phyloP scores from a whole-genome alignment of 2,329 filamentous ascomycete genomes.

The Penicillium vulpinum region DNA sequence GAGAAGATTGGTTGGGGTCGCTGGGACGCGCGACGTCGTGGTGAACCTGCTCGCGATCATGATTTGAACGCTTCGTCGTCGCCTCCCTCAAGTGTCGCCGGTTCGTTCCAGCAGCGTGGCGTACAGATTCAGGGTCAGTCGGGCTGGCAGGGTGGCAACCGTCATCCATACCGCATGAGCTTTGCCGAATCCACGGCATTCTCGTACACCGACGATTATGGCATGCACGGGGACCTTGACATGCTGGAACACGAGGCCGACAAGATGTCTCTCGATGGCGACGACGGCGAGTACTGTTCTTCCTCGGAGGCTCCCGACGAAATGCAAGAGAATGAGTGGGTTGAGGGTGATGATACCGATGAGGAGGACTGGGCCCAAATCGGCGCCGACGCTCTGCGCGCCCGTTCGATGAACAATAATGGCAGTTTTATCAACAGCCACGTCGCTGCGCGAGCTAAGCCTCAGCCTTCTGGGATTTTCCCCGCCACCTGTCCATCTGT shows the following conservation, averaged over 20 bases:
- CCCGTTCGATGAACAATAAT: conserved; percentile 54
- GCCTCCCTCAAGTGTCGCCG: conserved; percentile 54
- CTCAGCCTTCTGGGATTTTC: conserved; percentile 21
- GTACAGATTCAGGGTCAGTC: conserved; percentile 50
- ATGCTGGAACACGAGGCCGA: conserved; percentile 85
- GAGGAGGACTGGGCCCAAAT: conserved; percentile 95
- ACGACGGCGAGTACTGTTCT: conserved; percentile 64
- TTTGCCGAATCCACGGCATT: conserved; percentile 72
- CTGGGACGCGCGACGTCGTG: conserved; percentile 81
- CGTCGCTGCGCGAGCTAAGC: conserved; percentile 20
- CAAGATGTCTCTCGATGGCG: conserved; percentile 87
- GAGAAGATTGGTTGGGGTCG: conserved; percentile 97
- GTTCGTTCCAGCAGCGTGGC: conserved; percentile 46
- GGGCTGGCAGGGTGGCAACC: conserved; percentile 33
- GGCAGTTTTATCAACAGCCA: conserved; percentile 40
- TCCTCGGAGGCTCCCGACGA: conserved; percentile 71
- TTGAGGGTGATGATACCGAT: conserved; percentile 86
- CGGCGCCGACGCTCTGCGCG: conserved; percentile 80
- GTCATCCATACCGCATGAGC: conserved; percentile 58
- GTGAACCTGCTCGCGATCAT: conserved; percentile 51
- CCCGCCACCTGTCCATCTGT: conserved; percentile 38
- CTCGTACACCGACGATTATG: conserved; percentile 68
- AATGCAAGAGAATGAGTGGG: conserved; percentile 70
- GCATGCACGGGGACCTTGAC: conserved; percentile 58
- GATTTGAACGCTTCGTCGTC: conserved; percentile 48